Conservation (phyloP, 495 filamentous ascomycete species). For the Cladorrhinum samala region DNA sequence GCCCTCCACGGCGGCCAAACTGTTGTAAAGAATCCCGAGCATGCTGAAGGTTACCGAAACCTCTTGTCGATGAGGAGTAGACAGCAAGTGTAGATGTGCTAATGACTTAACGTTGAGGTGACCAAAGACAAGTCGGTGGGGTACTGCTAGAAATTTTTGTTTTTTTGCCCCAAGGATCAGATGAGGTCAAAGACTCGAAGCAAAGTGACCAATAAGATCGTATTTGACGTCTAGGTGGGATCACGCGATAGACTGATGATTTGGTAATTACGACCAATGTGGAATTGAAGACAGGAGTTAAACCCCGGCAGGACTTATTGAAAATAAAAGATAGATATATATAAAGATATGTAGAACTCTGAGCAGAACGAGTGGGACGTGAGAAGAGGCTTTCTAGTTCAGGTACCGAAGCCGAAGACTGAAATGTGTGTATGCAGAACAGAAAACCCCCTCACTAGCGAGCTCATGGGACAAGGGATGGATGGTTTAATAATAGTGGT, state of each 20-base stretch:
- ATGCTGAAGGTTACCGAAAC: slow-evolving; percentile 13
- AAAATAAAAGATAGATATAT: not conserved
- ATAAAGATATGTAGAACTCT: slow-evolving; percentile 9
- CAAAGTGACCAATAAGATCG: not conserved
- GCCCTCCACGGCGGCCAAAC: slow-evolving; percentile 9
- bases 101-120: not conserved
- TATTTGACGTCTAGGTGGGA: not conserved
- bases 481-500: slow-evolving; percentile 5
- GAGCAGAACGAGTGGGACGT: slow-evolving; percentile 3
- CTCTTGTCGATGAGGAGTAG: no score
- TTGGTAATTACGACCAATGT: slow-evolving; percentile 1
- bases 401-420: slow-evolving; percentile 26
- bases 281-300: not conserved
- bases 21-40: slow-evolving; percentile 23
- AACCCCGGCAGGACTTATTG: not conserved
- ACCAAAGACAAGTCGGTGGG: no score
- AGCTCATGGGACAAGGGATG: slow-evolving; percentile 26
- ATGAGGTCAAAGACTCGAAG: no score
- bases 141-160: no score
- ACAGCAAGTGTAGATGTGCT: not conserved
- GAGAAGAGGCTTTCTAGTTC: not conserved
- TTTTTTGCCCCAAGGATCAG: no score
- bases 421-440: slow-evolving; percentile 1
- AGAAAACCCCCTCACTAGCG: slow-evolving; percentile 30
- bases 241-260: slow-evolving; percentile 1